phyloP scores from a whole-genome alignment of 108 stramenopile species.

The Schizochytrium sp. region DNA sequence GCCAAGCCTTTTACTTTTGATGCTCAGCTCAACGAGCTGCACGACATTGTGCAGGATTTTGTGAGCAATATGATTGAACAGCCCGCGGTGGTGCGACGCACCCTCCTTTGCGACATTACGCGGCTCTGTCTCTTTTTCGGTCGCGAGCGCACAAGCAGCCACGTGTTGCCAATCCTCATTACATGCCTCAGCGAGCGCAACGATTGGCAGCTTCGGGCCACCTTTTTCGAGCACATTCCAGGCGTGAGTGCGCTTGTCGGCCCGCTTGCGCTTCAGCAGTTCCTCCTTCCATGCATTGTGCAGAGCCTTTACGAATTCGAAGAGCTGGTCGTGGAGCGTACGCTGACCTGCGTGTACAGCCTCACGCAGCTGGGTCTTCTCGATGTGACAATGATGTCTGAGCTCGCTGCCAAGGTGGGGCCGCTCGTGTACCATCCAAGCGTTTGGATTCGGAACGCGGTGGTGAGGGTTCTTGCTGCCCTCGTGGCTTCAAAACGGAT shows the following conservation, averaged over 20 bases:
- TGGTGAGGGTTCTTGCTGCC: neutral
- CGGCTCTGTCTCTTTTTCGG: constrained; percentile 87
- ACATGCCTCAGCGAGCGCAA: constrained; percentile 79
- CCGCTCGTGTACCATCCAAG: constrained; percentile 44
- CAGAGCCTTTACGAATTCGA: constrained; percentile 76
- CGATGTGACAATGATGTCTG: constrained; percentile 17
- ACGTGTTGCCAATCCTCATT: constrained; percentile 76
- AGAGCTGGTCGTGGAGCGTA: constrained; percentile 67
- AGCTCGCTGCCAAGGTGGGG: neutral
- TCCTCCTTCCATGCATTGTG: constrained; percentile 86
- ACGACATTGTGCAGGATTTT: constrained; percentile 71
- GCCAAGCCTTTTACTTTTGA: constrained; percentile 52
- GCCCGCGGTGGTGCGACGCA: constrained; percentile 61
- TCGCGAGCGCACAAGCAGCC: constrained; percentile 66
- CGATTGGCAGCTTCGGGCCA: constrained; percentile 80
- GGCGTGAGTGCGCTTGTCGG: constrained; percentile 80
- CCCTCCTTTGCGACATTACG: constrained; percentile 65
- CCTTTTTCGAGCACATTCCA: constrained; percentile 74
- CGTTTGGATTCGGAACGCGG: constrained; percentile 23
- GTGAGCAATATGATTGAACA: constrained; percentile 72
- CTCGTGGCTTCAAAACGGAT: neutral
- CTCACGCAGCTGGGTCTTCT: constrained; percentile 35
- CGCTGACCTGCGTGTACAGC: constrained; percentile 43
- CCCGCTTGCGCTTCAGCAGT: constrained; percentile 61
- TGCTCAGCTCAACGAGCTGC: constrained; percentile 60